Evolutionary conservation across 2,329 filamentous ascomycete species (phyloP).

Genomic region (Nectriaceae sp.): DNA sequence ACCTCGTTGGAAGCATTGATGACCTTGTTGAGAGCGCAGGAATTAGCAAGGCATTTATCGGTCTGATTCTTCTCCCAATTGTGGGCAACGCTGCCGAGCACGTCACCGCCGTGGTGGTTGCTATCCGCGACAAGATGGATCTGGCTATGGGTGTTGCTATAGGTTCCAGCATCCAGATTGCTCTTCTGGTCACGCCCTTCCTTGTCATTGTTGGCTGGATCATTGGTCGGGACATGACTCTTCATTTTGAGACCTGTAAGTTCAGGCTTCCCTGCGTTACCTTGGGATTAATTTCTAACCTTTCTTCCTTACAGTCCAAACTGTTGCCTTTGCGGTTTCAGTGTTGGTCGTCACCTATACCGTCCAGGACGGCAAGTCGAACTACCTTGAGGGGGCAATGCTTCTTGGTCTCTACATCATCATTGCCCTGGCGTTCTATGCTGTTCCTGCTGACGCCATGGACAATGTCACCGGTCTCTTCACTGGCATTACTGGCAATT

Average conservation of each 20-base stretch:
- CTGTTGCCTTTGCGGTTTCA: conserved; percentile 74
- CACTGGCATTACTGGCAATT: conserved; percentile 11
- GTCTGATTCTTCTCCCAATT: conserved; percentile 76
- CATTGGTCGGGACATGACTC: conserved; percentile 70
- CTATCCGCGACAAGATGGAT: conserved; percentile 76
- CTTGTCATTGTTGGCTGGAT: conserved; percentile 81
- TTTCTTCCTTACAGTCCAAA: conserved; percentile 56
- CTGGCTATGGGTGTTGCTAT: conserved; percentile 77
- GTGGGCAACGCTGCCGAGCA: conserved; percentile 82
- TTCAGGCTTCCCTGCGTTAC: conserved; percentile 19
- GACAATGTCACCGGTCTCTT: conserved; percentile 30
- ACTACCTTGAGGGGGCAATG: conserved; percentile 83
- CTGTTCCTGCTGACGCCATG: conserved; percentile 50
- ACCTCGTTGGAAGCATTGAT: conserved; percentile 76
- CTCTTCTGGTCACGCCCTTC: conserved; percentile 77
- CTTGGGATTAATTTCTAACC: not conserved
- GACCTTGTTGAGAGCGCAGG: conserved; percentile 67
- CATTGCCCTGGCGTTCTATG: conserved; percentile 62
- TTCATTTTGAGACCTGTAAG: conserved; percentile 71
- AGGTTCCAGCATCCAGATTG: conserved; percentile 81
- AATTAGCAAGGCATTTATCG: conserved; percentile 81
- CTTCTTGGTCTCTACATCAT: conserved; percentile 56
- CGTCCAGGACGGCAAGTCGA: conserved; percentile 80
- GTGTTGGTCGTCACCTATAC: conserved; percentile 75
- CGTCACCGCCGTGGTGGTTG: conserved; percentile 79